These are phyloP conservation scores for Magnolia changhungtana DNA, from an alignment of 164 flowering plant species.

Conservation along the genomic window DNA sequence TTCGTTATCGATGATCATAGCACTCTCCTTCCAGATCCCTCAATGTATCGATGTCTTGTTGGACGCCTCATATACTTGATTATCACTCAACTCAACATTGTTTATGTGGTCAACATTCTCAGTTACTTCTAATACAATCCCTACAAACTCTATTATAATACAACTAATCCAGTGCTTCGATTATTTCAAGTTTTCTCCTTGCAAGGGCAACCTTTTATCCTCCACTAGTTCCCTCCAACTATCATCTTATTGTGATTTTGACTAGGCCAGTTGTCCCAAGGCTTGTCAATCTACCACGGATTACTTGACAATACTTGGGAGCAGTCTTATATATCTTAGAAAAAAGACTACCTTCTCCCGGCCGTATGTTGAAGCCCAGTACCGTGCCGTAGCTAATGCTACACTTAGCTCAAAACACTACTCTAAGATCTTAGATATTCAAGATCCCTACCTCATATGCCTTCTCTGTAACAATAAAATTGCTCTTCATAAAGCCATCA, in stretches of 20 bases:
- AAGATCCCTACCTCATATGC: neutral
- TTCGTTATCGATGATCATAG: neutral
- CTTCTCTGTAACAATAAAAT: neutral
- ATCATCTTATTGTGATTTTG: neutral
- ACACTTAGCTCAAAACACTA: too few species aligned
- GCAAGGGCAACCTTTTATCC: neutral
- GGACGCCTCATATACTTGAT: neutral
- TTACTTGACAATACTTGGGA: neutral
- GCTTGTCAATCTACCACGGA: neutral
- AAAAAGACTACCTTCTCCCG: too few species aligned
- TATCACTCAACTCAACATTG: neutral
- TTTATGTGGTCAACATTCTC: neutral
- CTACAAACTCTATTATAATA: neutral
- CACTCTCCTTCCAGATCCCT: neutral
- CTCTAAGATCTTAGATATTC: neutral
- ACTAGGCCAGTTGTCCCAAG: neutral
- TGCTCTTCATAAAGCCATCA: neutral
- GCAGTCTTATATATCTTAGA: too few species aligned
- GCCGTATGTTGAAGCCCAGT: too few species aligned
- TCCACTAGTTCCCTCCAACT: neutral
- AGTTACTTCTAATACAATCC: neutral
- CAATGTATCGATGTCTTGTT: neutral
- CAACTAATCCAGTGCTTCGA: neutral
- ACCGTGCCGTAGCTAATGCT: too few species aligned
- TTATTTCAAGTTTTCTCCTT: neutral